A percentile compares a stretch with the other conserved stretches of the same genome.
phyloP scores from a whole-genome alignment of 2,329 filamentous ascomycete species.

The Diaporthe australafricana region DNA sequence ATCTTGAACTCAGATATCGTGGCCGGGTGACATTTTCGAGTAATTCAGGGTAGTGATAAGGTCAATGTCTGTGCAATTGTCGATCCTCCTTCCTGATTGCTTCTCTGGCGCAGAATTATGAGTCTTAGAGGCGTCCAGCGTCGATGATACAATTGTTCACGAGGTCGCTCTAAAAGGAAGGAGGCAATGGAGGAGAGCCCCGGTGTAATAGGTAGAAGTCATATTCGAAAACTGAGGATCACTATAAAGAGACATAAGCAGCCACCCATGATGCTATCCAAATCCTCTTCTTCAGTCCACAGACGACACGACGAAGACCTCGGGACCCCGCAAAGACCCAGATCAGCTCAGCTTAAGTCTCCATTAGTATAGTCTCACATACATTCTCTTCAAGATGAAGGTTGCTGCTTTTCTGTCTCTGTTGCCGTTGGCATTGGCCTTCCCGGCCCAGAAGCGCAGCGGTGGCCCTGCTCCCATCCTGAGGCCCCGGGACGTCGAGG shows the following conservation, averaged over 20 bases:
- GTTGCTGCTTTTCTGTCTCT: conserved; percentile 1
- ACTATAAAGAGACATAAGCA: neutral
- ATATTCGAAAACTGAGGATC: neutral
- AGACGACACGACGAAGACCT: neutral
- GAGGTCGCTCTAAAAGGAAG: neutral
- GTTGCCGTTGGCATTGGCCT: conserved; percentile 11
- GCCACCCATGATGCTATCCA: neutral
- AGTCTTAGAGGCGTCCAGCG: neutral
- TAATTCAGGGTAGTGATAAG: neutral
- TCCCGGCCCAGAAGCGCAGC: conserved; percentile 8
- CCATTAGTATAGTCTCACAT: neutral
- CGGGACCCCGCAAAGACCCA: neutral
- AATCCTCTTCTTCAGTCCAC: neutral
- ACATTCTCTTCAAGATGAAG: conserved; percentile 1
- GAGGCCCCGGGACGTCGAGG: neutral
- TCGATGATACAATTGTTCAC: neutral
- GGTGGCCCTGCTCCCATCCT: conserved; percentile 11
- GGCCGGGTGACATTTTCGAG: neutral
- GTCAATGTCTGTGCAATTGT: neutral
- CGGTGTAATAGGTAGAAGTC: neutral
- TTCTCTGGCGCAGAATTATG: neutral
- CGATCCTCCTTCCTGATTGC: conserved; percentile 26
- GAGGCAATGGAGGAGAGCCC: neutral
- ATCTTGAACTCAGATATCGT: neutral
- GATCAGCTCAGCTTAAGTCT: neutral